Conservation (phyloP, 2,329 filamentous ascomycete genomes). For the Sclerotinia minor region DNA sequence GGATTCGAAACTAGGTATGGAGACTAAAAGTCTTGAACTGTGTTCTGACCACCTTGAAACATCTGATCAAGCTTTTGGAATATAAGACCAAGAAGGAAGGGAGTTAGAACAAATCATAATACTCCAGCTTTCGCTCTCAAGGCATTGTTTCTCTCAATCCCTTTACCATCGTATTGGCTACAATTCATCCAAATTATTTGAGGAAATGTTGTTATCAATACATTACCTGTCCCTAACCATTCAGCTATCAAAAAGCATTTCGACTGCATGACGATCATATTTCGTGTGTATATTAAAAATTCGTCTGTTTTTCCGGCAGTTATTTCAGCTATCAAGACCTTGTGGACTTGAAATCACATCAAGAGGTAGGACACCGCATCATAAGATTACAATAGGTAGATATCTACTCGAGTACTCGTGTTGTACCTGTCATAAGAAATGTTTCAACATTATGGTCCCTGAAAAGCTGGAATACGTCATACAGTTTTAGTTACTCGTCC, state of each 20-base stretch:
- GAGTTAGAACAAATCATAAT: background rate
- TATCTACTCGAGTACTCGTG: background rate
- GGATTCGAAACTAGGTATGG: conserved; percentile 3
- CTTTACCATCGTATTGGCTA: background rate
- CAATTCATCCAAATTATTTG: background rate
- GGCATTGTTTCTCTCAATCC: background rate
- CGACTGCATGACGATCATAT: background rate
- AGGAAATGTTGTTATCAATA: background rate
- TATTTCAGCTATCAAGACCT: background rate
- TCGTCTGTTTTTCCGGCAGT: background rate
- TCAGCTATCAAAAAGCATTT: background rate
- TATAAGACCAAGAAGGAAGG: background rate
- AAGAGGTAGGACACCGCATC: background rate
- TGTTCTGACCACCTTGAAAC: background rate
- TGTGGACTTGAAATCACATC: background rate
- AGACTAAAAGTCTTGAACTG: background rate
- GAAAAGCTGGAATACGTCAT: conserved; percentile 3
- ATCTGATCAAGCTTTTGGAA: background rate
- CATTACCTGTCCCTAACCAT: background rate
- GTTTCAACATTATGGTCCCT: background rate
- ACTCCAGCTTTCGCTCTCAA: background rate
- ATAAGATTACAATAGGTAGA: too few relatives aligned
- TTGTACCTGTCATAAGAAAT: background rate
- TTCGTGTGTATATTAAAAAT: background rate
- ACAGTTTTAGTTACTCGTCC: background rate